phyloP scores from a whole-genome alignment of 495 filamentous ascomycete species.

The Bombardia bombarda region DNA sequence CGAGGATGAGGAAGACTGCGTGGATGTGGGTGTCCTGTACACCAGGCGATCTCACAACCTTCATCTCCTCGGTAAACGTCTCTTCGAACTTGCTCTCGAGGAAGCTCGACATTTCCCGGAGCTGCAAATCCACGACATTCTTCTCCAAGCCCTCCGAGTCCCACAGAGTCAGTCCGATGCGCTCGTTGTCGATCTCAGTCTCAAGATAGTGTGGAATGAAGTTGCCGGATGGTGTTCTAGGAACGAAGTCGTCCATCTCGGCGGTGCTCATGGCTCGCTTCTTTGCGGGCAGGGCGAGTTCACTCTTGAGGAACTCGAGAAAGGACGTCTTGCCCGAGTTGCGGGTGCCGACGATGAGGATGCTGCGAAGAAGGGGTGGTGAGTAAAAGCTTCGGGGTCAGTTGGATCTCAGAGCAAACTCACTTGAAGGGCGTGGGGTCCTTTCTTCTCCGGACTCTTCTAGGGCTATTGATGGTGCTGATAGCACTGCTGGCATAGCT shows the following conservation, averaged over 20 bases:
- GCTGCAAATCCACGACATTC: conserved; percentile 85
- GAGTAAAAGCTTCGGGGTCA: conserved; percentile 1
- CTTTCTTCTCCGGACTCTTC: conserved; percentile 86
- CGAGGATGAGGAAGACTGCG: conserved; percentile 86
- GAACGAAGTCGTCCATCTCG: conserved; percentile 47
- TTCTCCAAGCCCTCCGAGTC: conserved; percentile 91
- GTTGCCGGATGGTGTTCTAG: conserved; percentile 42
- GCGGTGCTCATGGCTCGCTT: conserved; percentile 50
- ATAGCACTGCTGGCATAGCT: conserved; percentile 91
- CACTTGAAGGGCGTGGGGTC: conserved; percentile 98
- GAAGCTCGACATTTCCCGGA: conserved; percentile 85
- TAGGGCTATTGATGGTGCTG: conserved; percentile 89
- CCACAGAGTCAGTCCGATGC: conserved; percentile 90
- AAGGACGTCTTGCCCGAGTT: conserved; percentile 95
- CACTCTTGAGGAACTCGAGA: conserved; percentile 85
- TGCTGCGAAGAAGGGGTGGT: no score
- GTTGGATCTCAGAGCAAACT: conserved; percentile 25
- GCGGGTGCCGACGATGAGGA: conserved; percentile 81
- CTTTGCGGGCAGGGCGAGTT: conserved; percentile 71
- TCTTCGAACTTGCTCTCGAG: conserved; percentile 98
- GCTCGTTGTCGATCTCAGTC: conserved; percentile 88
- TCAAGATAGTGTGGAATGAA: conserved; percentile 87
- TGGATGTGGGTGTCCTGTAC: conserved; percentile 96
- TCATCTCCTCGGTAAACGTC: conserved; percentile 95
- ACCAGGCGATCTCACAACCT: conserved; percentile 86